A percentile compares a stretch with the other conserved stretches of the same genome.
These are phyloP conservation scores for Mucor indicus DNA, from an alignment of 371 early-diverging fungal genomes.

Conservation along the genomic window DNA sequence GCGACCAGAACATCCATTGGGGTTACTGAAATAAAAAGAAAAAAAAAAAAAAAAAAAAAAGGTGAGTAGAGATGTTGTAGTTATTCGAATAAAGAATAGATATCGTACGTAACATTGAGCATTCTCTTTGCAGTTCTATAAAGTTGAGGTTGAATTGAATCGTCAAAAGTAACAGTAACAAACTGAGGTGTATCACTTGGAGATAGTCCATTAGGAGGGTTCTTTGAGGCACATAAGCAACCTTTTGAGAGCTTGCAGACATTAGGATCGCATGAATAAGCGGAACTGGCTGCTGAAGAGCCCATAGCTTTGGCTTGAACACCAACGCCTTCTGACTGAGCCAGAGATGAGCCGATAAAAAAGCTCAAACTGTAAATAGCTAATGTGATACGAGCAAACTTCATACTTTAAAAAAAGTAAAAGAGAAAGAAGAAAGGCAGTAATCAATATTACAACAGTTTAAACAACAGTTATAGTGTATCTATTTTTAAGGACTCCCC, in stretches of 20 bases:
- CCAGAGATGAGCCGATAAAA: neutral
- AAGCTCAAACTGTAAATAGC: neutral
- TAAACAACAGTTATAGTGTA: too few relatives aligned
- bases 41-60: neutral
- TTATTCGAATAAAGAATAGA: neutral
- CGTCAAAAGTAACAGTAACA: conserved; percentile 69
- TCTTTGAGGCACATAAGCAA: conserved; percentile 65
- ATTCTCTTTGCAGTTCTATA: conserved; percentile 31
- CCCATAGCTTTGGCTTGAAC: conserved; percentile 4
- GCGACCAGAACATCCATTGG: conserved; percentile 60
- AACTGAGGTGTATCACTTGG: conserved; percentile 69
- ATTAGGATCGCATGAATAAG: conserved; percentile 57
- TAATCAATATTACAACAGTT: too few relatives aligned
- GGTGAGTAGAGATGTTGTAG: neutral
- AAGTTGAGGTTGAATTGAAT: conserved; percentile 57
- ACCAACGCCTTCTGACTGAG: conserved; percentile 22
- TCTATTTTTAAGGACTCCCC: too few relatives aligned
- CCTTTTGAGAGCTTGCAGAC: conserved; percentile 53
- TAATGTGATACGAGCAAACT: conserved; percentile 2
- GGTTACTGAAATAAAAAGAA: conserved; percentile 33
- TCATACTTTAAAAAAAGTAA: conserved; percentile 1
- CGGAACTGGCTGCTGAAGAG: conserved; percentile 7
- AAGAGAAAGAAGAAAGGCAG: neutral
- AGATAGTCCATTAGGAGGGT: conserved; percentile 55
- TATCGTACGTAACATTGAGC: conserved; percentile 38